Conservation (phyloP, 75 land plant genomes). For the Pinus taeda region DNA sequence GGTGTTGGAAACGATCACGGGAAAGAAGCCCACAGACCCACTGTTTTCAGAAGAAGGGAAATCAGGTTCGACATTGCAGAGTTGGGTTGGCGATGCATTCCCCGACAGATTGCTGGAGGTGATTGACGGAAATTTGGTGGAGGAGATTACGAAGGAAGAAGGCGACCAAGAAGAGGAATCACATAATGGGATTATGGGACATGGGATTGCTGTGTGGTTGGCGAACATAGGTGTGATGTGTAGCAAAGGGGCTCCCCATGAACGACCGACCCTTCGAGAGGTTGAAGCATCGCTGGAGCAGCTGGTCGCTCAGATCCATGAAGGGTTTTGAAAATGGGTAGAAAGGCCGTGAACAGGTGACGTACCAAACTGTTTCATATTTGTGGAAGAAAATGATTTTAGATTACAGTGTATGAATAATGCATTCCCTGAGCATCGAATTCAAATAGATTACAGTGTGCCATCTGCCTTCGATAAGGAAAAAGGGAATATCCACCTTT, state of each 20-base stretch:
- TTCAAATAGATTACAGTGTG: too few relatives aligned
- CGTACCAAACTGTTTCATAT: too few relatives aligned
- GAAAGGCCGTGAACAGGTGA: too few relatives aligned
- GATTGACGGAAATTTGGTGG: not conserved
- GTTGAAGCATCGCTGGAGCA: slow-evolving; percentile 15
- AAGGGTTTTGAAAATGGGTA: too few relatives aligned
- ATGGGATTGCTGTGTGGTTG: slow-evolving; percentile 23
- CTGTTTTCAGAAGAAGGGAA: slow-evolving; percentile 10
- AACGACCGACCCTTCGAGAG: slow-evolving; percentile 51
- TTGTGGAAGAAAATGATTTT: too few relatives aligned
- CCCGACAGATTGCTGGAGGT: not conserved
- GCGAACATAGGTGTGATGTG: slow-evolving; percentile 45
- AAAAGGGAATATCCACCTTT: too few relatives aligned
- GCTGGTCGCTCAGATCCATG: not conserved
- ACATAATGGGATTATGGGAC: slow-evolving; percentile 24
- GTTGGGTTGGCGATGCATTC: not conserved
- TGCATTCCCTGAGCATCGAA: too few relatives aligned
- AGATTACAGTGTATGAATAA: too few relatives aligned
- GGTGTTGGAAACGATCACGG: slow-evolving; percentile 42
- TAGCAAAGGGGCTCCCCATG: slow-evolving; percentile 30
- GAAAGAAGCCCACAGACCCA: slow-evolving; percentile 41
- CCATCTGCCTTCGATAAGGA: too few relatives aligned
- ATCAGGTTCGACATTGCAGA: not conserved
- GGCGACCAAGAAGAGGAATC: slow-evolving; percentile 7
- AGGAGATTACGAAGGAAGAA: slow-evolving; percentile 7